Conservation (phyloP, 495 filamentous ascomycete genomes). For the Hypomontagnella monticulosa region DNA sequence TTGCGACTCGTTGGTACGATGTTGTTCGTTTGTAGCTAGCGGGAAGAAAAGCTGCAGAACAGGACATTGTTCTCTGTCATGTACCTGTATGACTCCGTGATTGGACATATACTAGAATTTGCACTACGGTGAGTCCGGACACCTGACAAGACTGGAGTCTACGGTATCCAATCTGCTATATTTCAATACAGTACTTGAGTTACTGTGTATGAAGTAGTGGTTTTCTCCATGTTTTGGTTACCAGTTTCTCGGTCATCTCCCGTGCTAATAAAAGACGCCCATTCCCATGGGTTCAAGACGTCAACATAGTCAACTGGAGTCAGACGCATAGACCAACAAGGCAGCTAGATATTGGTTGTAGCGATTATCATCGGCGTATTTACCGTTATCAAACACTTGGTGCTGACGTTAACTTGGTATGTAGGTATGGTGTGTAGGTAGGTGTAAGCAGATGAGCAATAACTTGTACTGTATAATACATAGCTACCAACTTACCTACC, state of each 20-base stretch:
- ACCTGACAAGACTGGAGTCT: conserved; percentile 27
- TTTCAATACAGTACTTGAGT: conserved; percentile 11
- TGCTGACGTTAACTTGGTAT: conserved; percentile 18
- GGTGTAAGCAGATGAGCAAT: neutral
- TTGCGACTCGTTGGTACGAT: conserved; percentile 6
- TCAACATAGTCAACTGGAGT: conserved; percentile 6
- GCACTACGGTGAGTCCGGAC: conserved; percentile 29
- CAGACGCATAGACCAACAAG: conserved; percentile 10
- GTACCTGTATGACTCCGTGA: conserved; percentile 32
- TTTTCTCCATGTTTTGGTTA: conserved; percentile 16
- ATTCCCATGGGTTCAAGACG: conserved; percentile 14
- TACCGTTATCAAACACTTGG: conserved; percentile 5
- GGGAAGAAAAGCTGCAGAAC: conserved; percentile 15
- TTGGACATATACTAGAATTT: conserved; percentile 12
- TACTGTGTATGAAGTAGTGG: conserved; percentile 16
- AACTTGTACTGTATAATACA: neutral
- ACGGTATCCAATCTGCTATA: conserved; percentile 19
- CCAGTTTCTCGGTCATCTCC: conserved; percentile 38
- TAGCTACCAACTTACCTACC: neutral
- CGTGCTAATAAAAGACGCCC: conserved; percentile 21
- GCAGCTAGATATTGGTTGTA: neutral
- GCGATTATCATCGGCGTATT: conserved; percentile 20
- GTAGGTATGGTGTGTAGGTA: neutral
- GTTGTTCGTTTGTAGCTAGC: conserved; percentile 20
- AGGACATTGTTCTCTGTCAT: conserved; percentile 17